Conservation (phyloP, 345 rosid species). For the Angophora floribunda region DNA sequence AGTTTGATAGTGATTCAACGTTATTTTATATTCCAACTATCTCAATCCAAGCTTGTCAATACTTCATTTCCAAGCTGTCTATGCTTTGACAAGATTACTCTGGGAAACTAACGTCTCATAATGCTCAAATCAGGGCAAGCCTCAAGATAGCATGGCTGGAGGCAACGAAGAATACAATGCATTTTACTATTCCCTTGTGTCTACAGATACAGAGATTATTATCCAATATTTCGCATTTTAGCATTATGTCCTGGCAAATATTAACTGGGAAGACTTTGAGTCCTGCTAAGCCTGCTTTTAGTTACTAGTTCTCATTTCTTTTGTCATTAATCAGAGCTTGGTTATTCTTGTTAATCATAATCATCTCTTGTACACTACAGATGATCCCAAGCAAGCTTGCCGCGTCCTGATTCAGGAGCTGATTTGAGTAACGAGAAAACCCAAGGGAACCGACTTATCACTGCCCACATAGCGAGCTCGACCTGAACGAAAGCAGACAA, state of each 20-base stretch:
- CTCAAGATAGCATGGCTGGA: slow-evolving; percentile 93
- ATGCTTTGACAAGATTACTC: not conserved
- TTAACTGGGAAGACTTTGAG: not conserved
- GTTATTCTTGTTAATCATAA: not conserved
- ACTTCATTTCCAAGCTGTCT: not conserved
- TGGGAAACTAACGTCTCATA: not conserved
- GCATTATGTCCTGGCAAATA: not conserved
- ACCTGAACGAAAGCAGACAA: not conserved
- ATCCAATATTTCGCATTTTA: not conserved
- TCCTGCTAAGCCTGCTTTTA: not conserved
- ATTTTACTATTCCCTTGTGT: slow-evolving; percentile 87
- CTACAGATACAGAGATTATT: slow-evolving; percentile 81
- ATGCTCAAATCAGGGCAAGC: slow-evolving; percentile 52
- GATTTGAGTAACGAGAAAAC: slow-evolving; percentile 27
- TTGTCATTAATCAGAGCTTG: not conserved
- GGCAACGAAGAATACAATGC: slow-evolving; percentile 97
- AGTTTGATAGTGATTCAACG: not conserved
- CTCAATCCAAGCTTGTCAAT: not conserved
- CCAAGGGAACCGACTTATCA: not conserved
- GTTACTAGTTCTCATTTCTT: not conserved
- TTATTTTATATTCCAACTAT: not conserved
- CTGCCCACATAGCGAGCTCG: not conserved
- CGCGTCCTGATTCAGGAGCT: slow-evolving; percentile 68
- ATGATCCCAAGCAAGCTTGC: slow-evolving; percentile 85
- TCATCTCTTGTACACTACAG: slow-evolving; percentile 7